phyloP scores from a whole-genome alignment of 2,329 filamentous ascomycete species.

The Emergomyces africanus region DNA sequence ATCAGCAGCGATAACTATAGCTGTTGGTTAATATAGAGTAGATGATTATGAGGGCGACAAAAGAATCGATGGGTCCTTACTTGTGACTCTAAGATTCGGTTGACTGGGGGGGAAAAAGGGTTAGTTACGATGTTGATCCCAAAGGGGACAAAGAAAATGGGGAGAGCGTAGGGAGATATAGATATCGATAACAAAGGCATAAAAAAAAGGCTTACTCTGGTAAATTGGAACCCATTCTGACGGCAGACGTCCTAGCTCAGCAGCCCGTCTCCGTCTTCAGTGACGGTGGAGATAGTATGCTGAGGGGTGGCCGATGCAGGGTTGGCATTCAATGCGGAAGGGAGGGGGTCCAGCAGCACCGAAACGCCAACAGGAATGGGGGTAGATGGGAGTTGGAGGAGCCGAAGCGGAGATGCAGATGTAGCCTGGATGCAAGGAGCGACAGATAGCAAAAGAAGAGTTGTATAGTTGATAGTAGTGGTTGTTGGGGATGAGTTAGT shows the following conservation, averaged over 20 bases:
- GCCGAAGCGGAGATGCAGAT: neutral
- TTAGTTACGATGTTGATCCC: conserved; percentile 14
- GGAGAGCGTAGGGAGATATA: conserved; percentile 8
- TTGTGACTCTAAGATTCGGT: conserved; percentile 85
- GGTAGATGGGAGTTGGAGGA: neutral
- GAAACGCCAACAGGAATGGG: neutral
- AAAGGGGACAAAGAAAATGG: conserved; percentile 20
- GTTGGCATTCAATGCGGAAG: neutral
- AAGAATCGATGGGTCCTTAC: conserved; percentile 40
- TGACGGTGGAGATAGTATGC: neutral
- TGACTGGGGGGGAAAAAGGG: conserved; percentile 37
- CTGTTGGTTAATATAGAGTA: neutral
- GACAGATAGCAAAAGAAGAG: neutral
- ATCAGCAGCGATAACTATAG: conserved; percentile 89
- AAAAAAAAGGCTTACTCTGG: conserved; percentile 40
- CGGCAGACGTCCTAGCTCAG: neutral
- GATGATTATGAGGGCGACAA: conserved; percentile 9
- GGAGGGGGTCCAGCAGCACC: neutral
- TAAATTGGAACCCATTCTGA: conserved; percentile 46
- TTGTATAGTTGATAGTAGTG: too few species aligned
- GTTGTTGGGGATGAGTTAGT: too few species aligned
- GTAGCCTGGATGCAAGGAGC: neutral
- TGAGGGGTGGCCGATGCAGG: neutral
- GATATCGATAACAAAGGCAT: neutral
- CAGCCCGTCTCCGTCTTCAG: conserved; percentile 2